Conservation (phyloP, 192 early-diverging fungal genomes). For the Podila verticillata region DNA sequence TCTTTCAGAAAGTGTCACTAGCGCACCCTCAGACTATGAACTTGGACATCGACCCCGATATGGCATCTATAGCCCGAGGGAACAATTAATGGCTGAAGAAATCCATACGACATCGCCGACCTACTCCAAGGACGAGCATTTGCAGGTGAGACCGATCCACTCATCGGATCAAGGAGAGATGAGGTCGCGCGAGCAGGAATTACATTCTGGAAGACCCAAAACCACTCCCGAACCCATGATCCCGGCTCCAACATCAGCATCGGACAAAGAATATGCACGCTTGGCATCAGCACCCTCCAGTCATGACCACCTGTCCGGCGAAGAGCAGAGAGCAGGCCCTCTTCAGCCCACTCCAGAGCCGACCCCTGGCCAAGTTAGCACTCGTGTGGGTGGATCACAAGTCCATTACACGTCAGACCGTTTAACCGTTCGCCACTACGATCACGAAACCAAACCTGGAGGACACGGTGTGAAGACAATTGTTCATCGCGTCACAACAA, state of each 20-base stretch:
- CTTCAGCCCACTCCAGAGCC: constrained; percentile 14
- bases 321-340: constrained; percentile 13
- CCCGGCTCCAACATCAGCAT: not conserved
- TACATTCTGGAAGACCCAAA: not conserved
- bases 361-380: not conserved
- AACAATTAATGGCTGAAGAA: constrained; percentile 3
- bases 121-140: constrained; percentile 12
- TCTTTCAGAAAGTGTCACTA: not conserved
- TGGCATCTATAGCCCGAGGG: constrained; percentile 21
- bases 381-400: no score
- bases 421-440: constrained; percentile 2
- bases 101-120: constrained; percentile 14
- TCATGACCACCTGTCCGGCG: not conserved
- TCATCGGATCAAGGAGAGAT: not conserved
- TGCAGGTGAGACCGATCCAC: not conserved
- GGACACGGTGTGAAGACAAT: constrained; percentile 8
- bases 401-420: not conserved
- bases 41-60: not conserved
- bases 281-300: no score
- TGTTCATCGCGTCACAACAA: constrained; percentile 19
- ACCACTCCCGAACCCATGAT: constrained; percentile 15
- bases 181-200: not conserved
- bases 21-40: not conserved
- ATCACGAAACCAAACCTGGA: not conserved
- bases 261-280: no score